Base-by-base conservation (phyloP, 495 filamentous ascomycete species). In the Entonaema liquescens region DNA sequence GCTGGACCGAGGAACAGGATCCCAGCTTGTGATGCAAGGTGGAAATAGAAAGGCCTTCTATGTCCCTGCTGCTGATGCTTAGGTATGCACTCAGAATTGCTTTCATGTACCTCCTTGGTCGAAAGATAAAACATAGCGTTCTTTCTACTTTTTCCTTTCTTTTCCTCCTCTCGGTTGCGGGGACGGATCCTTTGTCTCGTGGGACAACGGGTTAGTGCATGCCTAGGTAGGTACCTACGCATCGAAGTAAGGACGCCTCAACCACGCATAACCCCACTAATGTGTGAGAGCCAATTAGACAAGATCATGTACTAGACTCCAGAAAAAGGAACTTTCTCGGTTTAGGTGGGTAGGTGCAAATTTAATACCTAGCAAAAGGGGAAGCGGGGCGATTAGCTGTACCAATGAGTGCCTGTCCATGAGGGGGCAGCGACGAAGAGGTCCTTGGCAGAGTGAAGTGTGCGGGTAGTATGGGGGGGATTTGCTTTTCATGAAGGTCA, bases 51-150 rank as follows among this genome's bases (percentile, higher is more conserved):
- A 19, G 42, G 52, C 49, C 26, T 47, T 59, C 61, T 29, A 50
- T 49, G 21, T 61, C 8, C 25, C 59, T 62, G 35, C 28, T 56
- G 40, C 4, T 31, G 61, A 33, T 62, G 38, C 56, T 59, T 35
- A n/a, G n/a, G n/a, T n/a, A 59, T 31, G 65, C 47, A 25, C 49
- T 58, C 49, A 23, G 61, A 68, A 31, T 68, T 68, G 61, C 56
- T 65, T 68, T 73, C 65, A 31, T 31, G 61, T 73, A 73, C 59
- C 70, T 68, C 65, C 55, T 55, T 73, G 57, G 55, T 62, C 40
- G 65, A 68, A 73, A 73, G 61, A 68, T 68, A 59, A 62, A 72
- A 62, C 52, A 53, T 65, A 68, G 50, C 57, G 44, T 68, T 57
- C 33, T 56, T 68, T 68, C 56, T 65, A 68, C 52, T 58, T 21